Evolutionary conservation across 2,329 filamentous ascomycete species (phyloP), one percentile per base, ranked within the genome.

Genomic region (Xylaria sp.): DNA sequence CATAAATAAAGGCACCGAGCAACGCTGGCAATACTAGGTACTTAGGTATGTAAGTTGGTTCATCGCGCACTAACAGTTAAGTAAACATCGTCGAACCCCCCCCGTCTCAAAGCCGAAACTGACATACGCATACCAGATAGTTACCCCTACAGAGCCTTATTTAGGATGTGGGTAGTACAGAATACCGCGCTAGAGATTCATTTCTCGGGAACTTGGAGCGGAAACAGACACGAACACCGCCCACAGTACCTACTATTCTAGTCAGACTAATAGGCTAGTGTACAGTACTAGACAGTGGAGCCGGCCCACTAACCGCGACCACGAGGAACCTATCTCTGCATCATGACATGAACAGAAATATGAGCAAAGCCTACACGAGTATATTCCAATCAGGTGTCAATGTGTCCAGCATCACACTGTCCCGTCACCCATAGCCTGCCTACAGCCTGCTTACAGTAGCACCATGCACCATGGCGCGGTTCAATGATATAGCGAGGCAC

Each of bases 121-220:
- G 34, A 24, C n/a, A 53, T 53, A n/a, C 39, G 8, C n/a, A 21
- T 36, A 50, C 34, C 34, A 2, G 24, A 2, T 27, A 27, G 24
- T 2, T 27, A 27, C 24, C 34, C 34, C 11, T 36, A 36, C 34
- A 3, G 34, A 36, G 11, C 34, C 34, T 11, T 36, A 11, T 36
- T 36, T 36, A 36, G 34, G 7, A 1, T 2, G 34, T 36, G 34
- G 34, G 24, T 27, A 36, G 34, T 7, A 36, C 34, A 36, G 34
- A 36, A 36, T 36, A 3, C 34, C 34, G 17, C 11, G 45, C 30
- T 55, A 47, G 24, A 55, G 53, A 57, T 50, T 66, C 21, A 32
- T 45, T 17, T 32, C 58, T 54, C 59, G 58, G 58, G 34, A 67
- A 36, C 58, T 51, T 53, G 32, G 21, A 66, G 51, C 57, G 50